phyloP scores from a whole-genome alignment of 2,329 filamentous ascomycete genomes.

The Xylariales sp. region DNA sequence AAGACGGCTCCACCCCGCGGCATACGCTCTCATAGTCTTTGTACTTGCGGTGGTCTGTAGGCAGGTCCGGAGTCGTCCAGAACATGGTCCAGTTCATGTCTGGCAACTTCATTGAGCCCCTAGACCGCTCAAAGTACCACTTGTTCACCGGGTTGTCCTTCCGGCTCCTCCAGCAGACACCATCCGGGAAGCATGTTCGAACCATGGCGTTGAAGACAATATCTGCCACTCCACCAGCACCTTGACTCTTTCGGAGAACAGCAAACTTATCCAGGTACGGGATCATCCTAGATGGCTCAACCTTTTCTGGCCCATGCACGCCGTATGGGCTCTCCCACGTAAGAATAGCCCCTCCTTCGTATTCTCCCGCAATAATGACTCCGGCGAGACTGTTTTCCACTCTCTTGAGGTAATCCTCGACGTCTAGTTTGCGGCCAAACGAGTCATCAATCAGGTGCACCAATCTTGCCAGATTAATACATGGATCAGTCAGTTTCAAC shows the following conservation, averaged over 20 bases:
- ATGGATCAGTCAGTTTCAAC: conserved; percentile 71
- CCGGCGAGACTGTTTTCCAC: conserved; percentile 79
- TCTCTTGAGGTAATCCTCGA: conserved; percentile 76
- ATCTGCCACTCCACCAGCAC: conserved; percentile 87
- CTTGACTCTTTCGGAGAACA: conserved; percentile 82
- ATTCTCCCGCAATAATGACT: conserved; percentile 91
- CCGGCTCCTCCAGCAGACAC: conserved; percentile 88
- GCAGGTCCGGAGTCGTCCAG: conserved; percentile 76
- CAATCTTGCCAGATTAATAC: conserved; percentile 78
- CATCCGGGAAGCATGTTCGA: conserved; percentile 77
- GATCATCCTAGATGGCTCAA: conserved; percentile 61
- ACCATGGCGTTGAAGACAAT: conserved; percentile 97
- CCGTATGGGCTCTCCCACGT: conserved; percentile 83
- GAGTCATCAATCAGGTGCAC: conserved; percentile 90
- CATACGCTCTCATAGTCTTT: conserved; percentile 74
- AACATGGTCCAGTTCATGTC: conserved; percentile 97
- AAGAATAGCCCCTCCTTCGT: conserved; percentile 90
- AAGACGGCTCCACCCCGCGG: conserved; percentile 57
- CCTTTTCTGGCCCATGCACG: conserved; percentile 48
- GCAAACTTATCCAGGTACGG: conserved; percentile 98
- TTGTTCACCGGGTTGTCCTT: conserved; percentile 95
- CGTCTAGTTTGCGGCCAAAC: conserved; percentile 79
- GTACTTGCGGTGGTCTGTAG: conserved; percentile 51
- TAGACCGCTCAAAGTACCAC: conserved; percentile 94
- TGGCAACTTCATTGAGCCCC: conserved; percentile 76